phyloP scores from a whole-genome alignment of 371 early-diverging fungal species.

The Rhizopus delemar region DNA sequence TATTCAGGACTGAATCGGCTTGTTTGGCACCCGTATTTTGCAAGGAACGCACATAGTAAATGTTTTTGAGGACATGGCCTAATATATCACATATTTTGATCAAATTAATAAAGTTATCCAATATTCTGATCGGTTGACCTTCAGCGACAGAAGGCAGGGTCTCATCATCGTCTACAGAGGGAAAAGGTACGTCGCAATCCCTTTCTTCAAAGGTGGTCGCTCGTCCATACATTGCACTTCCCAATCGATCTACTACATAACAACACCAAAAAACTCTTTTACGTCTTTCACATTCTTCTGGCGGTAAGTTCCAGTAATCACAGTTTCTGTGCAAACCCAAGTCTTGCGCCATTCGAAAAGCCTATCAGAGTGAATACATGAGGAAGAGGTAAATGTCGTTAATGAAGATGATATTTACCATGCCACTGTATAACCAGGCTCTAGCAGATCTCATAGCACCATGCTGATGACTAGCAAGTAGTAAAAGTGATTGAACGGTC shows the following conservation, averaged over 20 bases:
- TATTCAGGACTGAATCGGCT: constrained; percentile 37
- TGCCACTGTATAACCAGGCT: constrained; percentile 54
- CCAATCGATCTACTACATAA: constrained; percentile 48
- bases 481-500: constrained; percentile 60
- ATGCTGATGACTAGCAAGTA: constrained; percentile 56
- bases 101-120: constrained; percentile 39
- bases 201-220: constrained; percentile 45
- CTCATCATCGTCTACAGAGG: constrained; percentile 47
- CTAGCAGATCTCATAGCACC: constrained; percentile 51
- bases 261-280: constrained; percentile 57
- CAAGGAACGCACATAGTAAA: constrained; percentile 44
- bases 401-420: constrained; percentile 25
- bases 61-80: constrained; percentile 46
- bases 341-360: constrained; percentile 54
- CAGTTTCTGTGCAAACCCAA: constrained; percentile 49
- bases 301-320: constrained; percentile 48
- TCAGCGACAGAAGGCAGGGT: constrained; percentile 13
- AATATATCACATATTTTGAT: constrained; percentile 46
- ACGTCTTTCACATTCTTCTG: constrained; percentile 43
- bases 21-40: constrained; percentile 33
- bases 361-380: constrained; percentile 18
- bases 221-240: constrained; percentile 46
- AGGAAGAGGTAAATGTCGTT: too few species aligned
- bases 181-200: constrained; percentile 52
- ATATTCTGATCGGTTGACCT: constrained; percentile 25